Evolutionary conservation across 2,329 filamentous ascomycete genomes (phyloP), one percentile per base, ranked within the genome.

Genomic region (Colletotrichum lindemuthianum): DNA sequence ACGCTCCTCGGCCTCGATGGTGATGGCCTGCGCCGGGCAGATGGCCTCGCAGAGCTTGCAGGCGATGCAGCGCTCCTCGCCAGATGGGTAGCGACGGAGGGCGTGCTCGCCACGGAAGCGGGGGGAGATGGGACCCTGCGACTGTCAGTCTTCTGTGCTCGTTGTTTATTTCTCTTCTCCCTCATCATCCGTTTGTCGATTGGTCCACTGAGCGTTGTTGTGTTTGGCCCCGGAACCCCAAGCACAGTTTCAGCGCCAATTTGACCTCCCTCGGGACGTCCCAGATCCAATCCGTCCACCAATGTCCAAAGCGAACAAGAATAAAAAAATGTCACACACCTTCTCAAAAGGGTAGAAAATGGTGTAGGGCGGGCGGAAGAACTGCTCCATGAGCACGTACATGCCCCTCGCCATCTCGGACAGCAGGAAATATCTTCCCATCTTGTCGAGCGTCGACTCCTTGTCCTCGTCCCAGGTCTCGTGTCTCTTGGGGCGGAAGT

Each of bases 331-430:
- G 37, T 36, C n/a, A 74, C 74, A 54, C 79, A 88, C 86, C 86
- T 99, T 99, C 79, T 99, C 96, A 80, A 97, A 99, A 47, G 96
- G 96, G 77, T 99, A 99, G 84, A 89, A 97, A 76, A 99, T 99
- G 54, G 96, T 99, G 86, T 86, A 98, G 92, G 96, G 94, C 81
- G 95, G 93, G 79, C 96, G 86, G 85, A 99, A 98, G 87, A 91
- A 99, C 84, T 99, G 95, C 87, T 99, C 96, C 76, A 99, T 77
- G 79, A 96, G 88, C 71, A 99, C 90, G 76, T 97, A 99, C 96
- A 99, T 98, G 79, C 96, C 96, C 75, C 96, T 89, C 78, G 92
- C 86, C 91, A 98, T 96, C 86, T 99, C 96, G 58, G 92, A 90
- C 85, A 98, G 83, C 76, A 99, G 86, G 82, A 99, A 99, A 85